phyloP scores from a whole-genome alignment of 2,329 filamentous ascomycete species.

The Talaromyces sp. region DNA sequence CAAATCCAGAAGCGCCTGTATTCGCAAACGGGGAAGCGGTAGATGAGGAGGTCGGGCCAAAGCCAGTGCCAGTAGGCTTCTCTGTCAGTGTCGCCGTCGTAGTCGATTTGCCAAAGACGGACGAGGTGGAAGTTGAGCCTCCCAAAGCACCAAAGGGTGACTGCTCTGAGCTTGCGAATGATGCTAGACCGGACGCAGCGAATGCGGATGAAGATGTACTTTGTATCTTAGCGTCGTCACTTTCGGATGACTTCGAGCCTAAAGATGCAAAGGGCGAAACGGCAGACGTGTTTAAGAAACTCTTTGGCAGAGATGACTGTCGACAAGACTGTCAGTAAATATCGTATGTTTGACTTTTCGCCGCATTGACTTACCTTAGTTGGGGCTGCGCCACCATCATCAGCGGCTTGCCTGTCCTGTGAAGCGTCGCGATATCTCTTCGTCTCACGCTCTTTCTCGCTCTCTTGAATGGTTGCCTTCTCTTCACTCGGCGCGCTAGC shows the following conservation, averaged over 20 bases:
- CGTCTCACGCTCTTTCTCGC: conserved; percentile 38
- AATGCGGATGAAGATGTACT: conserved; percentile 57
- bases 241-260: conserved; percentile 25
- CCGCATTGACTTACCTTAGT: conserved; percentile 24
- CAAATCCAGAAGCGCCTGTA: conserved; percentile 37
- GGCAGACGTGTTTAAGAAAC: conserved; percentile 43
- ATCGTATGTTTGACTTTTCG: neutral
- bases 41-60: conserved; percentile 26
- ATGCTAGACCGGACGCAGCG: conserved; percentile 64
- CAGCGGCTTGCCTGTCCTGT: conserved; percentile 32
- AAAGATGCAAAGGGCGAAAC: conserved; percentile 43
- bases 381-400: conserved; percentile 15
- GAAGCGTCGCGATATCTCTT: conserved; percentile 44
- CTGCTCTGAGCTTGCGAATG: conserved; percentile 57
- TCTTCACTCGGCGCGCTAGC: conserved; percentile 23
- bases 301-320: conserved; percentile 30
- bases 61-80: conserved; percentile 27
- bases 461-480: conserved; percentile 20
- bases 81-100: conserved; percentile 15
- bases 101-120: conserved; percentile 38
- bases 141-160: conserved; percentile 63
- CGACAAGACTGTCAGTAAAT: conserved; percentile 22
- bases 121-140: conserved; percentile 36
- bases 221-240: conserved; percentile 21
- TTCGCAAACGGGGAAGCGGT: conserved; percentile 31